phyloP scores from a whole-genome alignment of 1,139 yeast genomes.

The Cylindricascospora bacillispora region DNA sequence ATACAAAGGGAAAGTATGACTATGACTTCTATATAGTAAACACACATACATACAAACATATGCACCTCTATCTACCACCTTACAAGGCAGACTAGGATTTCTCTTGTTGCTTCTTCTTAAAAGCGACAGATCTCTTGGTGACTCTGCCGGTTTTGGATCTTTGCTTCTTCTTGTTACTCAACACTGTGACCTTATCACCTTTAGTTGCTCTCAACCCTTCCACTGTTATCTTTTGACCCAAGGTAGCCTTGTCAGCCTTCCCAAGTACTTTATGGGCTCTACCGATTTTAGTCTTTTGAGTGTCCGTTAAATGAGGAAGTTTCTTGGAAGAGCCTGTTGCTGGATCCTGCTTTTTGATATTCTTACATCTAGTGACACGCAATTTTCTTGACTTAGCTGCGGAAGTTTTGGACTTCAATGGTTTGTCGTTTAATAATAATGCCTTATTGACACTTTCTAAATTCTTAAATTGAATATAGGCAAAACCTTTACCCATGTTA shows the following conservation, averaged over 20 bases:
- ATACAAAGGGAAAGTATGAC: too few relatives aligned
- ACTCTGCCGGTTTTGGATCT: slow-evolving; percentile 36
- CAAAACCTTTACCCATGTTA: slow-evolving; percentile 94
- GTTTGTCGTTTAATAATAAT: slow-evolving; percentile 60
- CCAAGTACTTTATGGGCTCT: slow-evolving; percentile 67
- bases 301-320: slow-evolving; percentile 39
- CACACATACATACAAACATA: too few relatives aligned
- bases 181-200: slow-evolving; percentile 41
- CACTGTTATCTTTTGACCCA: slow-evolving; percentile 36
- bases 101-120: slow-evolving; percentile 13
- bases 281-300: slow-evolving; percentile 67
- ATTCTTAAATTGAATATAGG: slow-evolving; percentile 84
- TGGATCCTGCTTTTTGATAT: slow-evolving; percentile 29
- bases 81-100: slow-evolving; percentile 1
- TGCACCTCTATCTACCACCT: too few relatives aligned
- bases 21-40: too few relatives aligned
- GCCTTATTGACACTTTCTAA: slow-evolving; percentile 75
- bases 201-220: slow-evolving; percentile 80
- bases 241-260: slow-evolving; percentile 63
- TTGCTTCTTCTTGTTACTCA: slow-evolving; percentile 51
- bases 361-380: slow-evolving; percentile 69
- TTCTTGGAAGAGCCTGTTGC: slow-evolving; percentile 10
- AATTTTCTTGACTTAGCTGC: slow-evolving; percentile 44
- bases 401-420: slow-evolving; percentile 30
- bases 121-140: slow-evolving; percentile 26